phyloP scores from a whole-genome alignment of 2,329 filamentous ascomycete genomes.

The Sporothrix sp. region DNA sequence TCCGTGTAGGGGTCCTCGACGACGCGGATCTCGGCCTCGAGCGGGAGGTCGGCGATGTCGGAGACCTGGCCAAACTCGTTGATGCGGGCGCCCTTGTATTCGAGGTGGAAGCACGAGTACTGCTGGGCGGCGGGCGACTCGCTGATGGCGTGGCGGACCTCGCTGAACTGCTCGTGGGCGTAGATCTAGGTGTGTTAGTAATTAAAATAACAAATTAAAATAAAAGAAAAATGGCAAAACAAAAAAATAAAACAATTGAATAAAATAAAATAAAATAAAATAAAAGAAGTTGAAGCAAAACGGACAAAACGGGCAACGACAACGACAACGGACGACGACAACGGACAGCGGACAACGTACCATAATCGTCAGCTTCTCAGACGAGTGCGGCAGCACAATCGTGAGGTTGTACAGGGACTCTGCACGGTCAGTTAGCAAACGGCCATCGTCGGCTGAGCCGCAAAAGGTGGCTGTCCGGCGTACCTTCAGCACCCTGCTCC shows the following conservation, averaged over 20 bases:
- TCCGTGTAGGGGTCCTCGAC: slow-evolving; percentile 96
- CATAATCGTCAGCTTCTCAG: slow-evolving; percentile 74
- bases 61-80: slow-evolving; percentile 92
- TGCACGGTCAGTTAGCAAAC: slow-evolving; percentile 7
- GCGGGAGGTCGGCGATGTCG: slow-evolving; percentile 69
- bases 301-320: too few species aligned
- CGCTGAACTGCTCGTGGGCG: slow-evolving; percentile 90
- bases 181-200: slow-evolving; percentile 53
- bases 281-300: not conserved
- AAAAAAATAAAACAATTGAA: too few species aligned
- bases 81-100: slow-evolving; percentile 78
- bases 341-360: too few species aligned
- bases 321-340: too few species aligned
- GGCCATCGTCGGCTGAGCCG: not conserved
- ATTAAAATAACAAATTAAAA: too few species aligned
- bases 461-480: slow-evolving; percentile 15
- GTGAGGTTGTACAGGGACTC: slow-evolving; percentile 53
- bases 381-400: slow-evolving; percentile 71
- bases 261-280: too few species aligned
- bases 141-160: slow-evolving; percentile 92
- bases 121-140: slow-evolving; percentile 88
- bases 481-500: slow-evolving; percentile 27
- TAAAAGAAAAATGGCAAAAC: too few species aligned
- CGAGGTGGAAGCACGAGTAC: slow-evolving; percentile 97
- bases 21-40: slow-evolving; percentile 68